Conservation (phyloP, 2,329 filamentous ascomycete species). For the Exophiala dermatitidis region DNA sequence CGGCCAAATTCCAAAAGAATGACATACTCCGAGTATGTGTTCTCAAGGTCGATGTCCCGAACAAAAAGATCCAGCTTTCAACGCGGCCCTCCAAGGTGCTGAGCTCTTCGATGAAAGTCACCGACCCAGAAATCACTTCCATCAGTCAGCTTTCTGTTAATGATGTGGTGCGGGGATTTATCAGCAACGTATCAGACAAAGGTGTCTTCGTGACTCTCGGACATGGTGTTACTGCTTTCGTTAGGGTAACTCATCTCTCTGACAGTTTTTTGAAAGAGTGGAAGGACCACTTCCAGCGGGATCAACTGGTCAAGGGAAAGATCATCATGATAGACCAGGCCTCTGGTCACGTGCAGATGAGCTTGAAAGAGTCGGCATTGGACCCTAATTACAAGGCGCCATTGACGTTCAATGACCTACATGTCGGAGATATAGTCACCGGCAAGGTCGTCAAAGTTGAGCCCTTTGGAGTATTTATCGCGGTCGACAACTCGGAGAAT, state of each 20-base stretch:
- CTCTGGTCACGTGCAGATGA: constrained; percentile 71
- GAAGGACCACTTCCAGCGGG: constrained; percentile 80
- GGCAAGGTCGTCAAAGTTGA: constrained; percentile 90
- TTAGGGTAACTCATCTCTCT: constrained; percentile 80
- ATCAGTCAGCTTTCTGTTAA: constrained; percentile 66
- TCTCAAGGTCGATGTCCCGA: constrained; percentile 68
- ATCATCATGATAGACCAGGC: constrained; percentile 64
- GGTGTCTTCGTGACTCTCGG: constrained; percentile 82
- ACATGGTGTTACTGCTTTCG: constrained; percentile 70
- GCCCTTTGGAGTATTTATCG: constrained; percentile 89
- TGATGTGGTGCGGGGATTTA: constrained; percentile 79
- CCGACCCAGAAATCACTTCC: constrained; percentile 70
- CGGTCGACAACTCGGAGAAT: constrained; percentile 77
- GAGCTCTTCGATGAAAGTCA: constrained; percentile 72
- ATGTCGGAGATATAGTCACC: constrained; percentile 72
- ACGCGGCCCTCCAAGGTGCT: constrained; percentile 80
- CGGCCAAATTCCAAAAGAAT: constrained; percentile 68
- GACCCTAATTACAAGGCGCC: constrained; percentile 70
- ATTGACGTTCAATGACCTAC: constrained; percentile 67
- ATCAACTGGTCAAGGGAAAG: constrained; percentile 85
- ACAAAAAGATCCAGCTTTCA: constrained; percentile 78
- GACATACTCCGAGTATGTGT: constrained; percentile 84
- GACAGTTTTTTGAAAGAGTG: constrained; percentile 91
- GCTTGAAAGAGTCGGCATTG: constrained; percentile 75
- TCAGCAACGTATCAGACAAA: constrained; percentile 82